Evolutionary conservation across 768 basidiomycete species (phyloP).

Genomic region (Xerocomus spinulosus): DNA sequence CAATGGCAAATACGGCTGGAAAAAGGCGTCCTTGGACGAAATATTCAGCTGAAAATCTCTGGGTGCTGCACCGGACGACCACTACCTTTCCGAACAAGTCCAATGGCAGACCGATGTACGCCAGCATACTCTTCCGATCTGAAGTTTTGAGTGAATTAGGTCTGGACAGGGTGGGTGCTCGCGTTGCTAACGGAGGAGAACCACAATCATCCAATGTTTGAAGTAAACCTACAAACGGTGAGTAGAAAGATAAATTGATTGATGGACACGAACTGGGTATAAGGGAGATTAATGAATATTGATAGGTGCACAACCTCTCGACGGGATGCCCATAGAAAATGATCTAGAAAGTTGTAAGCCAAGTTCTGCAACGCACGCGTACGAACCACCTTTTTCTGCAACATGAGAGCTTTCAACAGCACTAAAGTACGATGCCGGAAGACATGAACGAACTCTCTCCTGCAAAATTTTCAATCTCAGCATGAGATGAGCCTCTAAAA

Average conservation of each 20-base stretch:
- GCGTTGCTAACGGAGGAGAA: constrained; percentile 67
- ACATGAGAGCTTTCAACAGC: constrained; percentile 91
- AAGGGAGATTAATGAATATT: constrained; percentile 93
- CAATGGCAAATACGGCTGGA: constrained; percentile 94
- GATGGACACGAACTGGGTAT: constrained; percentile 60
- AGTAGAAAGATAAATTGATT: constrained; percentile 1
- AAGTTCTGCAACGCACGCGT: constrained; percentile 1
- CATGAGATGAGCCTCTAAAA: not conserved
- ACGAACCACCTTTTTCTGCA: constrained; percentile 77
- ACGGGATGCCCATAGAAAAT: constrained; percentile 98
- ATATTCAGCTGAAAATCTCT: not conserved
- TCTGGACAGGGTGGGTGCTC: constrained; percentile 57
- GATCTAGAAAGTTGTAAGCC: constrained; percentile 48
- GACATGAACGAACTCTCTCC: constrained; percentile 87
- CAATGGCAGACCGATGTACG: constrained; percentile 90
- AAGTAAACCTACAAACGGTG: constrained; percentile 56
- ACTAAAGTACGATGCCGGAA: constrained; percentile 90
- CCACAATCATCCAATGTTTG: constrained; percentile 90
- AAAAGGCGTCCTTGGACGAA: constrained; percentile 75
- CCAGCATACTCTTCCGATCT: constrained; percentile 85
- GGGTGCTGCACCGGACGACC: not conserved
- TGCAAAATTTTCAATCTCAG: constrained; percentile 27
- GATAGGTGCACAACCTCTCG: constrained; percentile 92
- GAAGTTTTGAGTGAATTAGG: constrained; percentile 84
- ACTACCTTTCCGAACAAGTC: constrained; percentile 87